Evolutionary conservation across 371 early-diverging fungal genomes (phyloP), one percentile per base, ranked within the genome.

Genomic region (Smittium culicis): DNA sequence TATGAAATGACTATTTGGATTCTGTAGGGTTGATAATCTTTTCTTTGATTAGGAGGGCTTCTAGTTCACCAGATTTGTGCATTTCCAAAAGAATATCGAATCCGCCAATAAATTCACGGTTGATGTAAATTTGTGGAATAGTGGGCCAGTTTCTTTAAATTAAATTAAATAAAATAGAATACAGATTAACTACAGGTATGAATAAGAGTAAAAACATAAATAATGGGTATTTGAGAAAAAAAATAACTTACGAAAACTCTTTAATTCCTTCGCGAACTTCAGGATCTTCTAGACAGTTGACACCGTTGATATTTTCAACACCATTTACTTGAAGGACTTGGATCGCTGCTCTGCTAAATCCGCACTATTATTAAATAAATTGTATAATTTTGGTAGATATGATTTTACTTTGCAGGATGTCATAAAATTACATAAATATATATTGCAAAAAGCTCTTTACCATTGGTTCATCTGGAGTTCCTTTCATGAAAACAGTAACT

Each of bases 401-500:
- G 17, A 25, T 17, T 54, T 54, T 54, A 54, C 17, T 25, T 54
- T 54, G 54, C 54, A n/a, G n/a, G n/a, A n/a, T n/a, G n/a, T n/a
- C n/a, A n/a, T n/a, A n/a, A n/a, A n/a, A n/a, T n/a, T n/a, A n/a
- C n/a, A n/a, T n/a, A n/a, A n/a, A n/a, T n/a, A n/a, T n/a, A n/a
- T n/a, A n/a, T n/a, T n/a, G n/a, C n/a, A n/a, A n/a, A n/a, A n/a
- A n/a, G n/a, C n/a, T n/a, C 2, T 30, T 5, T 64, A 64, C 65
- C 28, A 34, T 81, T 29, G 91, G 93, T 64, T 79, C 81, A 16
- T 82, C 82, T 1, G 93, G 92, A 35, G 85, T 85, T 34, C 99
- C 99, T 78, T 97, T 98, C 72, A 98, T 96, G 76, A 98, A 96
- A n/a, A 92, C 79, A 85, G 90, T 86, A 24, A 93, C 83, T 17